Percentiles rank a stretch among this genome's conserved stretches.
Evolutionary conservation across 805 yeast genomes (phyloP).

Genomic region (Saccharomycopsis javanensis): DNA sequence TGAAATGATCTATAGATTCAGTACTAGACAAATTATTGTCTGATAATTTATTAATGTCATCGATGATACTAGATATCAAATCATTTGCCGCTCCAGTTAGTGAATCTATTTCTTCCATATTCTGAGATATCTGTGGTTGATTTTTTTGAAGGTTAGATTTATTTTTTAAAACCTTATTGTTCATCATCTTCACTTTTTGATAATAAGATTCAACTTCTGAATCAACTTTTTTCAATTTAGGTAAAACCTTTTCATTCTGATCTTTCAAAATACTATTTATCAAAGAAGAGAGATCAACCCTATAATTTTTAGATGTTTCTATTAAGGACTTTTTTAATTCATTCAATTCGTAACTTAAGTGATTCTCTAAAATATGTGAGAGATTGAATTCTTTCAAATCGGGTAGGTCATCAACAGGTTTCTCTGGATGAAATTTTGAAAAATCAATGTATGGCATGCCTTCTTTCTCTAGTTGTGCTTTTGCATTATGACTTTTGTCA

Average conservation of each 20-base stretch:
- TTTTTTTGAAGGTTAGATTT: neutral
- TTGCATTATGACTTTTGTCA: constrained; percentile 4
- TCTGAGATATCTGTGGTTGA: neutral
- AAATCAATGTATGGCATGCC: neutral
- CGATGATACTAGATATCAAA: constrained; percentile 2
- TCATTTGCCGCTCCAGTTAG: constrained; percentile 5
- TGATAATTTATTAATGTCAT: constrained; percentile 8
- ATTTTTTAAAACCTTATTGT: constrained; percentile 2
- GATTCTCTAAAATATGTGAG: constrained; percentile 7
- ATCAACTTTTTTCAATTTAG: constrained; percentile 8
- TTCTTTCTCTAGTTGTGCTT: constrained; percentile 5
- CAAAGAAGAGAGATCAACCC: constrained; percentile 14
- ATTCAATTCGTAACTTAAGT: constrained; percentile 55
- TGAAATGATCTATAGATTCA: constrained; percentile 10
- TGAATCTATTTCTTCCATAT: constrained; percentile 2
- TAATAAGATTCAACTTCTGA: constrained; percentile 2
- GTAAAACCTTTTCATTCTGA: constrained; percentile 13
- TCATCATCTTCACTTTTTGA: constrained; percentile 9
- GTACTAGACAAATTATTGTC: neutral
- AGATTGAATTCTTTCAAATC: constrained; percentile 8
- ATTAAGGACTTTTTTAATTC: constrained; percentile 84
- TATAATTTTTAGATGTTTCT: constrained; percentile 43
- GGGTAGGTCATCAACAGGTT: constrained; percentile 11
- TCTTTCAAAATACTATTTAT: constrained; percentile 10
- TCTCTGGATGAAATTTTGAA: constrained; percentile 6